Percentiles rank a stretch among this genome's conserved stretches.
These are phyloP conservation scores for Verticillium longisporum DNA, from an alignment of 2,329 filamentous ascomycete genomes.

Conservation along the genomic window DNA sequence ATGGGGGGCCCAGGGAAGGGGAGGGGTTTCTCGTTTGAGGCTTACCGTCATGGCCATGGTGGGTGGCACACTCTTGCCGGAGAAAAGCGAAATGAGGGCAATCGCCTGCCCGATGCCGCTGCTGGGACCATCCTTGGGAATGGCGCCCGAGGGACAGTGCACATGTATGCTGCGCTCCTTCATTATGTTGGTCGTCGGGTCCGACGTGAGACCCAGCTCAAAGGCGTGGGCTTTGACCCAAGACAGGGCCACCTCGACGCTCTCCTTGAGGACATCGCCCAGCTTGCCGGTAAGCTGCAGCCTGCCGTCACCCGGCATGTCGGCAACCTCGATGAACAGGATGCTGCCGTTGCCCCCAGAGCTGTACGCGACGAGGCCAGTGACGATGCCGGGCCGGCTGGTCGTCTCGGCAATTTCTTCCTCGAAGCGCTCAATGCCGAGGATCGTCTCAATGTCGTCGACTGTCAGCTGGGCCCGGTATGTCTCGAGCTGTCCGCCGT, in stretches of 20 bases:
- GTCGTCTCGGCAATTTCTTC: conserved; percentile 90
- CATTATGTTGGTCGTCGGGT: conserved; percentile 88
- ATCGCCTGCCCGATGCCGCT: conserved; percentile 93
- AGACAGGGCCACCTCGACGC: conserved; percentile 87
- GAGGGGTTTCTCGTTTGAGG: conserved; percentile 5
- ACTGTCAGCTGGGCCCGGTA: conserved; percentile 71
- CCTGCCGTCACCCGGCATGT: conserved; percentile 88
- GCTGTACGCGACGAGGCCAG: conserved; percentile 90
- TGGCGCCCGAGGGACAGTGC: conserved; percentile 89
- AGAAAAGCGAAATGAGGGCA: conserved; percentile 85
- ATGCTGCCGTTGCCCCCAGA: conserved; percentile 91
- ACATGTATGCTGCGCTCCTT: conserved; percentile 90
- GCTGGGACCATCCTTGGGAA: conserved; percentile 84
- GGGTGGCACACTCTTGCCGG: conserved; percentile 76
- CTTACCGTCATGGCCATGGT: conserved; percentile 90
- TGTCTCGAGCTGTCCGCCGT: conserved; percentile 56
- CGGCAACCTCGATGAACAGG: conserved; percentile 94
- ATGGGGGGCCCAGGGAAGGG: background rate
- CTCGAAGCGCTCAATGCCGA: conserved; percentile 89
- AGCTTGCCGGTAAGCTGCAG: conserved; percentile 96
- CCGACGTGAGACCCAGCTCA: conserved; percentile 75
- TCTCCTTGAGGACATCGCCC: conserved; percentile 94
- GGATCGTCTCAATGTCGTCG: conserved; percentile 79
- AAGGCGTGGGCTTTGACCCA: conserved; percentile 98
- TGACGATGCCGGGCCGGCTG: conserved; percentile 83